phyloP scores from a whole-genome alignment of 176 grass and related monocot genomes.

The Areca catechu region DNA sequence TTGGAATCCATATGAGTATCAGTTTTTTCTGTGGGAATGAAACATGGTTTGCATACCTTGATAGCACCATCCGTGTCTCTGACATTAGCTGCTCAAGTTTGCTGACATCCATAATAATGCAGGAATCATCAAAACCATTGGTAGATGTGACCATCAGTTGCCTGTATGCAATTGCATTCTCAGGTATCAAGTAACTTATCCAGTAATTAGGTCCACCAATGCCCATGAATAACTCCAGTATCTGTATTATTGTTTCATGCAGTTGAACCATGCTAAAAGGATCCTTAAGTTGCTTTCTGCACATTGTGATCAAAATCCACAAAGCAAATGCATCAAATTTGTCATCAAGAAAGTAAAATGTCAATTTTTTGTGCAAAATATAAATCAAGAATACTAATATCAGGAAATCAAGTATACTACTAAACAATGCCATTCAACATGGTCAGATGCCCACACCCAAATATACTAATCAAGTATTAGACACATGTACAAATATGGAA shows the following conservation, averaged over 20 bases:
- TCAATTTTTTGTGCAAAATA: too few species aligned
- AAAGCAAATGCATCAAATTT: too few species aligned
- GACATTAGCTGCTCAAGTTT: constrained; percentile 85
- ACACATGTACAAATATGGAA: too few species aligned
- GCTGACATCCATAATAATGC: constrained; percentile 57
- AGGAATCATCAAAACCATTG: constrained; percentile 50
- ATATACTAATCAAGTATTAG: too few species aligned
- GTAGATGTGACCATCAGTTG: constrained; percentile 61
- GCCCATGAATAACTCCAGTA: constrained; percentile 60
- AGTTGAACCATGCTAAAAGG: constrained; percentile 66
- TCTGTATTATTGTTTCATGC: constrained; percentile 49
- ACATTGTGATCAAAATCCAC: constrained; percentile 7
- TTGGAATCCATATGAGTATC: too few species aligned
- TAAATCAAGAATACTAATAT: too few species aligned
- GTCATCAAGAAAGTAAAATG: too few species aligned
- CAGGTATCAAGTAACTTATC: constrained; percentile 79
- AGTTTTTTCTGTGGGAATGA: neutral
- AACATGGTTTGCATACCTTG: constrained; percentile 48
- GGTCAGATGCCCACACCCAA: too few species aligned
- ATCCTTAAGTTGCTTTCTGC: constrained; percentile 89
- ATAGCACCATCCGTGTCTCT: constrained; percentile 67
- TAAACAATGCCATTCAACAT: too few species aligned
- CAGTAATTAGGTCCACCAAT: constrained; percentile 51
- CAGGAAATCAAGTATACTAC: too few species aligned
- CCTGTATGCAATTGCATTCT: constrained; percentile 55